phyloP scores from a whole-genome alignment of 106 monocot species.

The Vanilla planifolia region DNA sequence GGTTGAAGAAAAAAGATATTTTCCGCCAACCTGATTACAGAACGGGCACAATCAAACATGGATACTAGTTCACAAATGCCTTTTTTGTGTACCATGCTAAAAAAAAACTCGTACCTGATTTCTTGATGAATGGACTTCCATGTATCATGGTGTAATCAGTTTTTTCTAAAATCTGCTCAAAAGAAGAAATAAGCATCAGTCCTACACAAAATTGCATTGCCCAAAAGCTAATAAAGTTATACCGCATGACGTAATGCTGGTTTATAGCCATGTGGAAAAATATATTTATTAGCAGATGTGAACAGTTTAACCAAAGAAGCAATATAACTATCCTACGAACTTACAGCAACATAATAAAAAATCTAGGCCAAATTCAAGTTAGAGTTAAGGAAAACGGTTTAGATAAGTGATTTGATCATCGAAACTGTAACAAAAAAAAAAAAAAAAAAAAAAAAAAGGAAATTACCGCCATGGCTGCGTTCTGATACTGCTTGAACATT shows the following conservation, averaged over 20 bases:
- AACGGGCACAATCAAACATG: not conserved
- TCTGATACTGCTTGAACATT: slow-evolving; percentile 89
- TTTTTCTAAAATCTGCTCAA: slow-evolving; percentile 87
- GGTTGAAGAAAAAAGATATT: slow-evolving; percentile 88
- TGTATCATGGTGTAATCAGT: slow-evolving; percentile 74
- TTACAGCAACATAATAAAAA: too few relatives aligned
- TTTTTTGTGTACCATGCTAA: slow-evolving; percentile 1
- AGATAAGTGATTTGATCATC: too few relatives aligned
- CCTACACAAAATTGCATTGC: not conserved
- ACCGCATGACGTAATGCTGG: too few relatives aligned
- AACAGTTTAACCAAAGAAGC: too few relatives aligned
- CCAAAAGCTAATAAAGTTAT: too few relatives aligned
- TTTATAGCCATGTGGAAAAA: too few relatives aligned
- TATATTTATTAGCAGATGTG: too few relatives aligned
- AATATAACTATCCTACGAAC: too few relatives aligned
- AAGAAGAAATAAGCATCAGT: not conserved
- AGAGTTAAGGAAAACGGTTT: too few relatives aligned
- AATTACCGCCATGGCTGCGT: slow-evolving; percentile 80
- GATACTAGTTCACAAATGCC: not conserved
- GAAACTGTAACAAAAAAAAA: too few relatives aligned
- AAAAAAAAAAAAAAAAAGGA: too few relatives aligned
- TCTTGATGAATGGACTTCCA: slow-evolving; percentile 81
- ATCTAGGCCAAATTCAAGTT: too few relatives aligned
- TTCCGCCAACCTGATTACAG: slow-evolving; percentile 84
- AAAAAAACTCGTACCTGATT: slow-evolving; percentile 48